Base-by-base conservation (phyloP, 2,329 filamentous ascomycete genomes). In the Beauveria varroae region DNA sequence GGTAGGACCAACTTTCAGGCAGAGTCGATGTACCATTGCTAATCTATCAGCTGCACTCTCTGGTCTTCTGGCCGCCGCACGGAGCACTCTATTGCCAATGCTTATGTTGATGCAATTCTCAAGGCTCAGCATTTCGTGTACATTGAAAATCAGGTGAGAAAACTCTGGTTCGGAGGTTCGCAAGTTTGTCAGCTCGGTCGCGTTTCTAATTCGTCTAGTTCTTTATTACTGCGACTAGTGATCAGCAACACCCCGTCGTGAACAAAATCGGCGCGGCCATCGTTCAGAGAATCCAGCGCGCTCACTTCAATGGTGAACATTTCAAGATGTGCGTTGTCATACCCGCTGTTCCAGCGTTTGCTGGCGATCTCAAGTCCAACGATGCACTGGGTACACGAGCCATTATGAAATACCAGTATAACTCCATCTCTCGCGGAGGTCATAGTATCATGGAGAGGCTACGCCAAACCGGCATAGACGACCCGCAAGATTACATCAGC, bases 361-460 rank as follows among this genome's bases (percentile, higher is more conserved):
- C 91, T 1, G 91, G 91, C 5, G 90, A 95, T 67, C 78, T 96
- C 54, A 84, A 89, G 68, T 81, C 81, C 0, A 87, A 93, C 57
- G 86, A 84, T 24, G 86, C 88, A 9, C 78, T 93, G 1, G 88
- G 89, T 24, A 95, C 90, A 0, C 81, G 91, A 41, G 91, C 90
- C 5, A 93, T 96, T 68, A 93, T 95, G 88, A 90, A 95, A 71
- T 93, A 89, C 72, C 90, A 95, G 70, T 93, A 95, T 74, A 80
- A 85, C 68, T 88, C 85, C 57, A 95, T 95, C 75, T 89, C 85
- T 72, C 85, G 90, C 41, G 89, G 89, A 37, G 89, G 88, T 3
- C 76, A 90, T 71, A 89, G 86, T 62, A 95, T 96, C 70, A 86
- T 93, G 69, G 89, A 93, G 71, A 80, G 79, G 51, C 81, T 93